Conservation (phyloP, 2,329 filamentous ascomycete species). For the Didymella segeticola region DNA sequence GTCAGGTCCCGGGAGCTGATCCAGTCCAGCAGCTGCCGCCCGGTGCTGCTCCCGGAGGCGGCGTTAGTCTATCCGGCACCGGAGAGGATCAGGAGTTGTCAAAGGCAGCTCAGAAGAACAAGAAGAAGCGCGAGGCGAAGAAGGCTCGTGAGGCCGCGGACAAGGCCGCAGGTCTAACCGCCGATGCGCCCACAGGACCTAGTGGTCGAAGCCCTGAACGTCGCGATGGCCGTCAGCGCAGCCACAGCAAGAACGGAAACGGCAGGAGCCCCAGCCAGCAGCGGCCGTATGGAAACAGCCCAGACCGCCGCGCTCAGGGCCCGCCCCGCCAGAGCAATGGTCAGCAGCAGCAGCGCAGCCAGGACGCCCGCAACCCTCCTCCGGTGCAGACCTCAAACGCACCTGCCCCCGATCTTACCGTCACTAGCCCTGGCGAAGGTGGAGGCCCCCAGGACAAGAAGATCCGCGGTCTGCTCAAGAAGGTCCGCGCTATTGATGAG, state of each 20-base stretch:
- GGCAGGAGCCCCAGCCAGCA: constrained; percentile 42
- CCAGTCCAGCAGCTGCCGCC: constrained; percentile 68
- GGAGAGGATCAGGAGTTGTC: constrained; percentile 74
- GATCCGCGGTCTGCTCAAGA: constrained; percentile 90
- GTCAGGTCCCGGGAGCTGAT: constrained; percentile 88
- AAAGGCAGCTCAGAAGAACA: constrained; percentile 91
- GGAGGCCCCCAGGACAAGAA: constrained; percentile 88
- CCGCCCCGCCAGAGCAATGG: constrained; percentile 34
- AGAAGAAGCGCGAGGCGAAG: constrained; percentile 96
- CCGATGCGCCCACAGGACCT: constrained; percentile 39
- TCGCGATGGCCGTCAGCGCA: constrained; percentile 63
- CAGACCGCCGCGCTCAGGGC: constrained; percentile 37
- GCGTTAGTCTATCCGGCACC: constrained; percentile 70
- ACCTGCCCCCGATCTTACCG: constrained; percentile 57
- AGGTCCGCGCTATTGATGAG: constrained; percentile 96
- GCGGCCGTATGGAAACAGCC: constrained; percentile 42
- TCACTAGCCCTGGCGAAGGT: constrained; percentile 61
- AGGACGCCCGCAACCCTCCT: constrained; percentile 25
- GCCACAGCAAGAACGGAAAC: constrained; percentile 50
- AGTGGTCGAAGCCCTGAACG: constrained; percentile 70
- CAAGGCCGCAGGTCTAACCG: constrained; percentile 43
- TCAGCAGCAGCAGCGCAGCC: constrained; percentile 33
- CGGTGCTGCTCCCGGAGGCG: constrained; percentile 72
- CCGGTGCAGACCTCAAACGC: constrained; percentile 43
- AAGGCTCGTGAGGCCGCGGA: constrained; percentile 83